Percentiles rank a stretch among this genome's conserved stretches.
Conservation (phyloP, 495 filamentous ascomycete species). For the Aspergillus haitiensis region DNA sequence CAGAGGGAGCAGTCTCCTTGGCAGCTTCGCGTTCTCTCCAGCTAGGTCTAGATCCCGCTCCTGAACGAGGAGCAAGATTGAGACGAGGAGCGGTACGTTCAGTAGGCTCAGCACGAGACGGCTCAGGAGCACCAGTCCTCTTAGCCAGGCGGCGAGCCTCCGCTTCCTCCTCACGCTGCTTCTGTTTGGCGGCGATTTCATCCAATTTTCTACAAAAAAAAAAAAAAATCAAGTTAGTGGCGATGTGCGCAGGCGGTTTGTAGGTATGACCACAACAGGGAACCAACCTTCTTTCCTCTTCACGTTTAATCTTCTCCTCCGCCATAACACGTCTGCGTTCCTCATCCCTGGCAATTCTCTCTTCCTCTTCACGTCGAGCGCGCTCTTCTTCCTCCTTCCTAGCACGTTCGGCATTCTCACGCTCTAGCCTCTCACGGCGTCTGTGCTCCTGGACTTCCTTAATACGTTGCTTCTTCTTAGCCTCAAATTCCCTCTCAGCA, state of each 20-base stretch:
- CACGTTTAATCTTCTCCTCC: constrained; percentile 76
- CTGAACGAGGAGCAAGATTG: constrained; percentile 55
- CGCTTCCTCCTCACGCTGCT: constrained; percentile 67
- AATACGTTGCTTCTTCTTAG: constrained; percentile 79
- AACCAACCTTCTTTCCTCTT: constrained; percentile 76
- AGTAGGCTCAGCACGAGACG: constrained; percentile 32
- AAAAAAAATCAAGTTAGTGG: constrained; percentile 23
- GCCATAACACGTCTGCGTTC: constrained; percentile 61
- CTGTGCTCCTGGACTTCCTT: constrained; percentile 78
- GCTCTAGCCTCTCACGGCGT: constrained; percentile 72
- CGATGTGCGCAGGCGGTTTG: constrained; percentile 7
- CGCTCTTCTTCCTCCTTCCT: constrained; percentile 84
- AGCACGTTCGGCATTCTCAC: constrained; percentile 74
- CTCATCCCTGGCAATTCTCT: constrained; percentile 71
- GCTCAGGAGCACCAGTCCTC: constrained; percentile 17
- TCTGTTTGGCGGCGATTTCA: constrained; percentile 63
- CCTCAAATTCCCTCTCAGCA: constrained; percentile 86
- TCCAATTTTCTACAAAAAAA: constrained; percentile 59
- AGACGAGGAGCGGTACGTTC: constrained; percentile 67
- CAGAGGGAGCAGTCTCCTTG: constrained; percentile 49
- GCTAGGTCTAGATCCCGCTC: constrained; percentile 52
- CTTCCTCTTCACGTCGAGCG: constrained; percentile 73
- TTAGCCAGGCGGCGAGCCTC: constrained; percentile 53
- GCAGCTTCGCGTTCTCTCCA: constrained; percentile 87
- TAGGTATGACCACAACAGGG: neutral